Conservation (phyloP, 257 asterid species). For the Echites panduratus region DNA sequence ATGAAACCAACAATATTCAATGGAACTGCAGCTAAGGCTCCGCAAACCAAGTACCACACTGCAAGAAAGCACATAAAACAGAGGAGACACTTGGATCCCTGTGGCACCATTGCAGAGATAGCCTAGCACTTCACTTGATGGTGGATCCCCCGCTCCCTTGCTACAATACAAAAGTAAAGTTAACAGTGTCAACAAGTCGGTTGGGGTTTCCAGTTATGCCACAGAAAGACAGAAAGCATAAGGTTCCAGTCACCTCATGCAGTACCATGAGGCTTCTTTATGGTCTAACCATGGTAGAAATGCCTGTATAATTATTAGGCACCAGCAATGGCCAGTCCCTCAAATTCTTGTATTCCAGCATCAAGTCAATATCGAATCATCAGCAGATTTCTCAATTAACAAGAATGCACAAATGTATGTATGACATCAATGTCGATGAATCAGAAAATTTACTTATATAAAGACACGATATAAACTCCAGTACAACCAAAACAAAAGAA, state of each 20-base stretch:
- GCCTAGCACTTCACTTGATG: conserved; percentile 34
- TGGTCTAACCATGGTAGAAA: neutral
- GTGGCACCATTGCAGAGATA: conserved; percentile 31
- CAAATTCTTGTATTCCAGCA: conserved; percentile 8
- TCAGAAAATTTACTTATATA: neutral
- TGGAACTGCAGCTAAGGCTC: conserved; percentile 39
- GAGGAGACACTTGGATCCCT: conserved; percentile 14
- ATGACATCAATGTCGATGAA: neutral
- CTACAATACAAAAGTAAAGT: conserved; percentile 23
- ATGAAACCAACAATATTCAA: conserved; percentile 57
- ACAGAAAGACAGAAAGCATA: conserved; percentile 25
- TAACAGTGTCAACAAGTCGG: conserved; percentile 9
- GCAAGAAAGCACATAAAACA: conserved; percentile 45
- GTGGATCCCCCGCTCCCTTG: conserved; percentile 26
- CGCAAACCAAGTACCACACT: conserved; percentile 47
- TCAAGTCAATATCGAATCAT: conserved; percentile 11
- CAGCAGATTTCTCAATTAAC: too few species aligned
- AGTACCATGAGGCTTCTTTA: neutral
- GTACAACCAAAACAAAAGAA: neutral
- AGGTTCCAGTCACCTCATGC: neutral
- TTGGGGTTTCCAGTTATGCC: conserved; percentile 14
- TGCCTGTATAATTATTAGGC: neutral
- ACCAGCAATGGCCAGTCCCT: neutral
- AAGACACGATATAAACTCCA: neutral
- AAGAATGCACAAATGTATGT: conserved; percentile 19